These are phyloP conservation scores for Aciculosporium take DNA, from an alignment of 2,329 filamentous ascomycete species.

Conservation along the genomic window DNA sequence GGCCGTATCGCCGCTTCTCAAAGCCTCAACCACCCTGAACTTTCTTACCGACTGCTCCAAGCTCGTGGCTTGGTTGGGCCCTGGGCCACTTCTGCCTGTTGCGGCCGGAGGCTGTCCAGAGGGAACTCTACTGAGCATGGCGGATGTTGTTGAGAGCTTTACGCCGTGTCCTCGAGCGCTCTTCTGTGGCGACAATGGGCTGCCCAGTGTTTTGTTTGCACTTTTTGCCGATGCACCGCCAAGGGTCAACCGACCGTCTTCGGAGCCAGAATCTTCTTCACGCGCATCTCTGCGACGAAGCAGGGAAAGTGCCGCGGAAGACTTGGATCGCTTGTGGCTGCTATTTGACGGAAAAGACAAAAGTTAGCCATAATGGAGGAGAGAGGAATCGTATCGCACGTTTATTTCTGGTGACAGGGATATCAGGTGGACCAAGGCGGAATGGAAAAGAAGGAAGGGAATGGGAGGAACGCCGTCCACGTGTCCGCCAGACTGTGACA, in stretches of 20 bases:
- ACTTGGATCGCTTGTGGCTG: slow-evolving; percentile 40
- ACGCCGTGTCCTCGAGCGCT: slow-evolving; percentile 29
- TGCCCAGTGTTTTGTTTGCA: slow-evolving; percentile 16
- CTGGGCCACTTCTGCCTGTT: slow-evolving; percentile 15
- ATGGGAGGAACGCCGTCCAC: not conserved
- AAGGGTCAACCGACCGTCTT: slow-evolving; percentile 31
- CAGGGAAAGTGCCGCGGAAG: slow-evolving; percentile 35
- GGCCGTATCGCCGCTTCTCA: slow-evolving; percentile 79
- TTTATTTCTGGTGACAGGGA: not conserved
- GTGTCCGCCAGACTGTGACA: too few relatives aligned
- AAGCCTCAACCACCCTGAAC: slow-evolving; percentile 84
- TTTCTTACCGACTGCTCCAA: slow-evolving; percentile 91
- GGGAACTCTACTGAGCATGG: slow-evolving; percentile 26
- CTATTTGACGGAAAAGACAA: slow-evolving; percentile 2
- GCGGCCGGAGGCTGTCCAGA: slow-evolving; percentile 17
- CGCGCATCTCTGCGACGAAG: slow-evolving; percentile 37
- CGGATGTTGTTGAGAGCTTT: slow-evolving; percentile 30
- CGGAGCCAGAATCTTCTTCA: slow-evolving; percentile 38
- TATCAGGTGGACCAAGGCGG: too few relatives aligned
- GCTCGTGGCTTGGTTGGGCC: slow-evolving; percentile 33
- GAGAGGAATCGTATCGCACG: not conserved
- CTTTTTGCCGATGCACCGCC: slow-evolving; percentile 20
- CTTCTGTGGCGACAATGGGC: slow-evolving; percentile 22
- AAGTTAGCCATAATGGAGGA: slow-evolving; percentile 3
- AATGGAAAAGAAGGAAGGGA: not conserved